Percentiles rank a stretch among this genome's conserved stretches.
phyloP scores from a whole-genome alignment of 768 basidiomycete genomes.

The Trichaptum fuscoviolaceum region DNA sequence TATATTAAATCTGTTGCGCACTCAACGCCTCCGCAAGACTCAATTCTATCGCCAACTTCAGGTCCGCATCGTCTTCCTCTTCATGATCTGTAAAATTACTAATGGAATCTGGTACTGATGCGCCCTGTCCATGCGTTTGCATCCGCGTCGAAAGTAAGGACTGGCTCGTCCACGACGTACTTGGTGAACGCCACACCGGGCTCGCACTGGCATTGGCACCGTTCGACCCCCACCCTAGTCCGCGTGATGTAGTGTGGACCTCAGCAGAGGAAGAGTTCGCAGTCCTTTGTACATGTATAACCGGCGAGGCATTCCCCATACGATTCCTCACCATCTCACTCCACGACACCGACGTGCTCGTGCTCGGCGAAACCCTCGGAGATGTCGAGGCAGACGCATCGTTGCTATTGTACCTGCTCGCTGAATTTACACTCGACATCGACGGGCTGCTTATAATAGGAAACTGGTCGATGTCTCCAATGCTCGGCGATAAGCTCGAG shows the following conservation, averaged over 20 bases:
- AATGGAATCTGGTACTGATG: not conserved
- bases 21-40: slow-evolving; percentile 63
- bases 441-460: not conserved
- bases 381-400: not conserved
- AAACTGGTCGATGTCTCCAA: slow-evolving; percentile 1
- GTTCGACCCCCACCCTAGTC: slow-evolving; percentile 3
- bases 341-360: slow-evolving; percentile 9
- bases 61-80: slow-evolving; percentile 55
- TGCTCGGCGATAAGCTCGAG: slow-evolving; percentile 3
- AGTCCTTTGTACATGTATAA: not conserved
- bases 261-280: not conserved
- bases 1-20: not conserved
- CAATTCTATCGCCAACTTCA: slow-evolving; percentile 60
- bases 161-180: slow-evolving; percentile 3
- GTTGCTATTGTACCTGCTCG: not conserved
- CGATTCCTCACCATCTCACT: slow-evolving; percentile 10
- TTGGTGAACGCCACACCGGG: slow-evolving; percentile 3
- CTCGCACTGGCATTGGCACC: slow-evolving; percentile 6
- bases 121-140: not conserved
- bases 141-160: slow-evolving; percentile 1
- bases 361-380: slow-evolving; percentile 10
- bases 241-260: slow-evolving; percentile 4
- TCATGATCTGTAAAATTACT: not conserved
- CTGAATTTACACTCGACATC: not conserved
- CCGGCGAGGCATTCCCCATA: not conserved